Percentiles rank a stretch among this genome's conserved stretches.
Evolutionary conservation across 2,329 filamentous ascomycete species (phyloP).

Genomic region (Penicillium thymicola): DNA sequence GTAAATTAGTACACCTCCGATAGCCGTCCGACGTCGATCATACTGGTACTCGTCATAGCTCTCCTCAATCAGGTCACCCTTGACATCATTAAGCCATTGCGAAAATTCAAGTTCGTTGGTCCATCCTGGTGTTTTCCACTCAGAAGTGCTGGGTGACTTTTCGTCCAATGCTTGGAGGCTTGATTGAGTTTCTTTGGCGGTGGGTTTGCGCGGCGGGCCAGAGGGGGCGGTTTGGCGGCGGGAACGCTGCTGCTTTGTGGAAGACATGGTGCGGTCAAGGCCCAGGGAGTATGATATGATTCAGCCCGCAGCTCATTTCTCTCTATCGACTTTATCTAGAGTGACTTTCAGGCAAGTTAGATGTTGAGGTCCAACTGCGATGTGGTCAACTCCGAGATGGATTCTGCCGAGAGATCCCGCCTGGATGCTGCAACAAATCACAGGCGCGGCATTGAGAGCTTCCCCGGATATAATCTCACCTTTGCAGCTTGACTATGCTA

Average conservation of each 20-base stretch:
- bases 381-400: constrained; percentile 25
- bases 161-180: constrained; percentile 17
- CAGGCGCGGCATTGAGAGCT: constrained; percentile 9
- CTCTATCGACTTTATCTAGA: background rate
- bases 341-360: background rate
- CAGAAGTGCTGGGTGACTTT: background rate
- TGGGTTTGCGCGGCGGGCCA: constrained; percentile 30
- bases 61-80: constrained; percentile 69
- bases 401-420: constrained; percentile 38
- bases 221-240: constrained; percentile 39
- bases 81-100: constrained; percentile 57
- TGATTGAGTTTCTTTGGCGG: constrained; percentile 18
- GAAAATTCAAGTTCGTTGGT: constrained; percentile 58
- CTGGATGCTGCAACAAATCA: constrained; percentile 27
- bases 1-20: constrained; percentile 8
- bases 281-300: background rate
- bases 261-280: constrained; percentile 20
- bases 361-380: constrained; percentile 11
- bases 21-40: constrained; percentile 7
- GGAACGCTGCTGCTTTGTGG: constrained; percentile 33
- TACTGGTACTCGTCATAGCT: constrained; percentile 84
- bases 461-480: constrained; percentile 10
- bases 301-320: constrained; percentile 9
- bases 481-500: background rate
- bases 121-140: constrained; percentile 15